Base-by-base conservation (phyloP, 2,329 filamentous ascomycete genomes). In the Proliferodiscus dingleyae region DNA sequence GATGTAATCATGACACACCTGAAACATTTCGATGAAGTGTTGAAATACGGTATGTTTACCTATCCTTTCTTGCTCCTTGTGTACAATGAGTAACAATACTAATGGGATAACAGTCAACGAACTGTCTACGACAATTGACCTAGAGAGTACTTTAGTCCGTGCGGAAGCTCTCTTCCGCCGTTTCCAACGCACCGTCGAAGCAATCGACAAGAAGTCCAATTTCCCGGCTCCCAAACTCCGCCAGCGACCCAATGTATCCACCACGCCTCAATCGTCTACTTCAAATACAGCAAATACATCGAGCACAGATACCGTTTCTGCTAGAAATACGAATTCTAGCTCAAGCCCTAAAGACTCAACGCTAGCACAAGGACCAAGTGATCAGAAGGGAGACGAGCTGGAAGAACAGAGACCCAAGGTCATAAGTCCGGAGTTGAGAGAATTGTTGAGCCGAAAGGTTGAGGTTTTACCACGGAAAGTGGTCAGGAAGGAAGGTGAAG, bases 1-100 rank as follows among this genome's bases (percentile, higher is more conserved):
- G 85, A 91, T 61, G 86, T 97, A 10, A 97, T 98, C 51, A 95
- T 98, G 84, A 81, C 85, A 45, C 93, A 98, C 66, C 71, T 98
- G 21, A 80, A 89, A 62, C 87, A 91, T 58, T 98, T 98, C 68
- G 93, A 98, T 54, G 94, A 98, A 66, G 89, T 98, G 24, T 71
- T 98, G 22, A 98, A 98, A 73, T 98, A 97, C 62, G 77, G 87
- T 91, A 77, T 46, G 83, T 71, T 22, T 19, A 16, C 5, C 22
- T 3, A 13, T 22, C 10, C 28, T 37, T 38, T 15, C 45, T 13
- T 47, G 42, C 28, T 29, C 10, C n/a, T 41, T 9, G 36, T 9
- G 19, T n/a, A 26, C 36, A 8, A 10, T 15, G 1, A n/a, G 7
- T 41, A 39, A 29, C 49, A 38, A 51, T 37, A 4, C 30, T 13